Evolutionary conservation across 2,329 filamentous ascomycete species (phyloP).

Genomic region (Blastomyces silverae): DNA sequence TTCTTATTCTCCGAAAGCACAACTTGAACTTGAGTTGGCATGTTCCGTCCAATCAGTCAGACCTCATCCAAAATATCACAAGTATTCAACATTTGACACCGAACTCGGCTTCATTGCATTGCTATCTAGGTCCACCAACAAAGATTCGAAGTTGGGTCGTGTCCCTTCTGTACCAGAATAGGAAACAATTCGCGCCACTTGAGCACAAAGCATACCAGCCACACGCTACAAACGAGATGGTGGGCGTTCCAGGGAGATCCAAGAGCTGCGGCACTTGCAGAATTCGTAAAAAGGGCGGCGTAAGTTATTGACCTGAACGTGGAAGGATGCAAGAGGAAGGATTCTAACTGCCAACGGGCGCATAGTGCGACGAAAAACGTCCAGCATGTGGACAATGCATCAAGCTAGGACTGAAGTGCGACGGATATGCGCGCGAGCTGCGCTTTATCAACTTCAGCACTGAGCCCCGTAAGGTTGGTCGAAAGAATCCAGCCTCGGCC

Average conservation of each 20-base stretch:
- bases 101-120: slow-evolving; percentile 3
- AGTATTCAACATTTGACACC: not conserved
- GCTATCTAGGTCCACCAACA: not conserved
- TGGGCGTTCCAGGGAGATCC: slow-evolving; percentile 54
- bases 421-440: slow-evolving; percentile 56
- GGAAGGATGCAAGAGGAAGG: slow-evolving; percentile 3
- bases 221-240: slow-evolving; percentile 38
- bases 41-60: not conserved
- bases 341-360: slow-evolving; percentile 10
- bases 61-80: not conserved
- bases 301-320: slow-evolving; percentile 30
- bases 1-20: not conserved
- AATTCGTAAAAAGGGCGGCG: slow-evolving; percentile 51
- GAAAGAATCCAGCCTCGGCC: not conserved
- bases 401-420: slow-evolving; percentile 52
- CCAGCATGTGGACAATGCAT: slow-evolving; percentile 57
- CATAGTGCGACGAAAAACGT: slow-evolving; percentile 56
- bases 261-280: slow-evolving; percentile 60
- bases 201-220: not conserved
- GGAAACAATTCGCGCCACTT: slow-evolving; percentile 13
- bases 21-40: not conserved
- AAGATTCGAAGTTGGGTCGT: not conserved
- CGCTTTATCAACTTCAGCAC: slow-evolving; percentile 48
- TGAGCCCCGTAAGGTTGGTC: slow-evolving; percentile 28
- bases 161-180: slow-evolving; percentile 7